Conservation (phyloP, 352 stramenopile genomes). For the Phytophthora pistaciae region DNA sequence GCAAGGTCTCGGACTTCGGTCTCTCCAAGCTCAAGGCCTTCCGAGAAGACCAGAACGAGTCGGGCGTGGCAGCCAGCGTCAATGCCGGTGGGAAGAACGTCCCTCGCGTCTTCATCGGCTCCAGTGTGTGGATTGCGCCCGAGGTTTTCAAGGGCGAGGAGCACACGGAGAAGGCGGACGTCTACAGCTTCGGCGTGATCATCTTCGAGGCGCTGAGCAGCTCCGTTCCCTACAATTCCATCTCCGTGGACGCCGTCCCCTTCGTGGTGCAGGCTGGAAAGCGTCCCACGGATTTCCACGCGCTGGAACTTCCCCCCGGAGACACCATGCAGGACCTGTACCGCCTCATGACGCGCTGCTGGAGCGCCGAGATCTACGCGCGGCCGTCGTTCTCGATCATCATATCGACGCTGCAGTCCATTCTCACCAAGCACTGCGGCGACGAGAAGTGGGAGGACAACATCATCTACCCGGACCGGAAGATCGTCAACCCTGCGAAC, state of each 20-base stretch:
- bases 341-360: slow-evolving; percentile 81
- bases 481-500: slow-evolving; percentile 66
- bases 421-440: slow-evolving; percentile 74
- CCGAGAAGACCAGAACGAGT: slow-evolving; percentile 61
- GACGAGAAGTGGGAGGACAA: slow-evolving; percentile 87
- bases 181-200: slow-evolving; percentile 91
- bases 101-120: slow-evolving; percentile 77
- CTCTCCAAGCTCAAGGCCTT: slow-evolving; percentile 89
- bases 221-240: slow-evolving; percentile 76
- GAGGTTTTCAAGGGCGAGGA: slow-evolving; percentile 90
- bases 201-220: slow-evolving; percentile 78
- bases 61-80: slow-evolving; percentile 7
- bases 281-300: slow-evolving; percentile 79
- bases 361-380: slow-evolving; percentile 71
- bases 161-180: slow-evolving; percentile 90
- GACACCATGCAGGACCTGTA: slow-evolving; percentile 75
- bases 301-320: slow-evolving; percentile 55
- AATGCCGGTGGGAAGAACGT: slow-evolving; percentile 23
- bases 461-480: slow-evolving; percentile 85
- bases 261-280: slow-evolving; percentile 86
- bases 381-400: slow-evolving; percentile 87
- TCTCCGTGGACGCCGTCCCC: slow-evolving; percentile 84
- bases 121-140: slow-evolving; percentile 91
- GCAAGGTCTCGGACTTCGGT: slow-evolving; percentile 92
- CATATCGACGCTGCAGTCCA: slow-evolving; percentile 76